A percentile compares a stretch with the other conserved stretches of the same genome.
Conservation (phyloP, 345 rosid genomes). For the Bruguiera gymnorhiza region DNA sequence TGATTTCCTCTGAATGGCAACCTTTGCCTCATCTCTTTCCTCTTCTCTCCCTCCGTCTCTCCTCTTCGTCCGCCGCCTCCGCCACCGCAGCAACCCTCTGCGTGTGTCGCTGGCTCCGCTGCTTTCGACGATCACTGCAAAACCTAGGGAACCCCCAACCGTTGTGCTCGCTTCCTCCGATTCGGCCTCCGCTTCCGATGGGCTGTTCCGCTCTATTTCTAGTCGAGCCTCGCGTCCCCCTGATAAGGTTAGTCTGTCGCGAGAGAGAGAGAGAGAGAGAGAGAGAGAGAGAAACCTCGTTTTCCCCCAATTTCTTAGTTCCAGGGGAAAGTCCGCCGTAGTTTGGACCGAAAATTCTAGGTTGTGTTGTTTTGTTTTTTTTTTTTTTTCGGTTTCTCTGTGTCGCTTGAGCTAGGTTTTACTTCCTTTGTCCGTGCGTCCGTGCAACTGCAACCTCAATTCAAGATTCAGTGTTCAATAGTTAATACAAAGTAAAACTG, state of each 20-base stretch:
- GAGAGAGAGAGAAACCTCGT: no score
- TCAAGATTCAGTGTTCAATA: not conserved
- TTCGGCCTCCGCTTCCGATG: slow-evolving; percentile 50
- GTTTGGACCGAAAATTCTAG: not conserved
- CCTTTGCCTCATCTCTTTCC: slow-evolving; percentile 16
- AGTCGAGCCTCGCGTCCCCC: slow-evolving; percentile 29
- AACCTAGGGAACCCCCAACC: slow-evolving; percentile 28
- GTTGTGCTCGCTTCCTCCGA: slow-evolving; percentile 27
- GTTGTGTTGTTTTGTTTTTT: no score
- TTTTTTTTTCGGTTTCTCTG: no score
- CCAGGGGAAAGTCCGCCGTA: not conserved
- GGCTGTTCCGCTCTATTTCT: slow-evolving; percentile 20
- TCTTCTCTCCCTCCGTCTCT: slow-evolving; percentile 1
- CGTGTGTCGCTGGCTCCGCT: not conserved
- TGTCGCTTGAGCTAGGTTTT: no score
- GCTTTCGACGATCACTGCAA: slow-evolving; percentile 6
- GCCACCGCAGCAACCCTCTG: no score
- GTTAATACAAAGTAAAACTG: not conserved
- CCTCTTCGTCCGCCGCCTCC: not conserved
- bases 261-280: no score
- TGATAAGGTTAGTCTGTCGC: slow-evolving; percentile 38
- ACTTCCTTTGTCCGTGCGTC: no score
- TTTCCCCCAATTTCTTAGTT: not conserved
- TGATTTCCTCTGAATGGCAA: slow-evolving; percentile 12
- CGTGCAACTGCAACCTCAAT: not conserved